A percentile compares a stretch with the other conserved stretches of the same genome.
These are phyloP conservation scores for Extremus antarcticus DNA, from an alignment of 495 filamentous ascomycete species.

Conservation along the genomic window DNA sequence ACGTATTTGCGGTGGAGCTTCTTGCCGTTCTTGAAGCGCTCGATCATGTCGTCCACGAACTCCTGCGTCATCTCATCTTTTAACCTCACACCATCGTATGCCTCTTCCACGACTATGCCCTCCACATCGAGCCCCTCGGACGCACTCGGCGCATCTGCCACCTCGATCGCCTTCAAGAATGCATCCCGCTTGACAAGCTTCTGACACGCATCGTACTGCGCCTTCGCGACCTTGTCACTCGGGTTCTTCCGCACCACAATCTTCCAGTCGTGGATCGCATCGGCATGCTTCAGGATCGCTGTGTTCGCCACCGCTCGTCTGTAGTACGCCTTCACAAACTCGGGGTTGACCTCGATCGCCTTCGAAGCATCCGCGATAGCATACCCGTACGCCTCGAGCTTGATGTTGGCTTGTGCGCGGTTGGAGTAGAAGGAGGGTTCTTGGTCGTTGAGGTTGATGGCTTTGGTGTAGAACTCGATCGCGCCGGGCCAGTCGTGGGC, in stretches of 20 bases:
- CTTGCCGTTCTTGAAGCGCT: conserved; percentile 92
- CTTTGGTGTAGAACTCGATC: conserved; percentile 76
- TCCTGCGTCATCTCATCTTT: conserved; percentile 84
- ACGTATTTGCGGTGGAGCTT: conserved; percentile 92
- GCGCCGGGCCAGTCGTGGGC: conserved; percentile 78
- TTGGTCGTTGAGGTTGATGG: conserved; percentile 74
- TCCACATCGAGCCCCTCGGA: conserved; percentile 85
- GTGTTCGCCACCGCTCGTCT: conserved; percentile 82
- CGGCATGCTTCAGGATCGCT: conserved; percentile 75
- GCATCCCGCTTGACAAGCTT: conserved; percentile 82
- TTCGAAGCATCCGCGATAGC: conserved; percentile 88
- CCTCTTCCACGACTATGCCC: conserved; percentile 64
- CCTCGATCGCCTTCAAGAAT: conserved; percentile 90
- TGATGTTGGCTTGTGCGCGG: conserved; percentile 89
- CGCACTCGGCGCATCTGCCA: conserved; percentile 80
- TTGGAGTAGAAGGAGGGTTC: conserved; percentile 90
- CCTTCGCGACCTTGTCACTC: conserved; percentile 74
- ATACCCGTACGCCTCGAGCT: conserved; percentile 87
- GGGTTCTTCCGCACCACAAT: conserved; percentile 79
- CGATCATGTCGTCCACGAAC: conserved; percentile 93
- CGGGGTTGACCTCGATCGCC: conserved; percentile 82
- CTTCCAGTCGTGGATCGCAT: conserved; percentile 86
- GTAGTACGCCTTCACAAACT: conserved; percentile 91
- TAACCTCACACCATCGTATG: conserved; percentile 75
- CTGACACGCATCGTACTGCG: conserved; percentile 83